Evolutionary conservation across 129 eudicot species (phyloP), one percentile per base, ranked within the genome.

Genomic region (Rutidosis leptorrhynchoides): DNA sequence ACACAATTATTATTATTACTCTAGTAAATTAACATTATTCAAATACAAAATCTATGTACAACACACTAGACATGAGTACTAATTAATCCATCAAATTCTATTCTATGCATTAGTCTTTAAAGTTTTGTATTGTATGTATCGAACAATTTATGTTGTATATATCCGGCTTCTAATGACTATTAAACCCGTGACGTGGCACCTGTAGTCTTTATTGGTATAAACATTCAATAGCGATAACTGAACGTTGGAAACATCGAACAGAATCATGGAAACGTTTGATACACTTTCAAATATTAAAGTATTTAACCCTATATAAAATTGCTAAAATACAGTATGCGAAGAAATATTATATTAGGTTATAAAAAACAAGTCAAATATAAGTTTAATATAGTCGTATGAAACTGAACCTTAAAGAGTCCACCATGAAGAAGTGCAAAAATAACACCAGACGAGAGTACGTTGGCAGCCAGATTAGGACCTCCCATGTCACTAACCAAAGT

Each of bases 341-440:
- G 22, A 19, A 49, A 14, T 19, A 23, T 49, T 49, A 35, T 9
- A 37, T 37, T 62, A 20, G 10, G 22, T 7, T 12, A 10, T 5
- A 8, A 4, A 33, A 48, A n/a, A n/a, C 1, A 3, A 48, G 45
- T 1, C n/a, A 19, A 1, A 27, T 48, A 49, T 27, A 66, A 26
- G 22, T 19, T 0, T 3, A n/a, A 20, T 15, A 27, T 65, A 45
- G 10, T 12, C 5, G 0, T 49, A 28, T 6, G 29, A 48, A 45
- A 27, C 22, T 22, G 42, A 46, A 92, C 98, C 96, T 88, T 78
- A 80, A 78, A 93, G 29, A 93, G 65, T 58, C 91, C 98, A 73
- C 98, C 98, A 65, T 93, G 95, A 74, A 86, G 73, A 10, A 93
- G 87, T 1, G 96, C 95, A 84, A 93, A 93, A 83, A 85, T 83